phyloP scores from a whole-genome alignment of 352 stramenopile species.

The Aphanomyces invadans region DNA sequence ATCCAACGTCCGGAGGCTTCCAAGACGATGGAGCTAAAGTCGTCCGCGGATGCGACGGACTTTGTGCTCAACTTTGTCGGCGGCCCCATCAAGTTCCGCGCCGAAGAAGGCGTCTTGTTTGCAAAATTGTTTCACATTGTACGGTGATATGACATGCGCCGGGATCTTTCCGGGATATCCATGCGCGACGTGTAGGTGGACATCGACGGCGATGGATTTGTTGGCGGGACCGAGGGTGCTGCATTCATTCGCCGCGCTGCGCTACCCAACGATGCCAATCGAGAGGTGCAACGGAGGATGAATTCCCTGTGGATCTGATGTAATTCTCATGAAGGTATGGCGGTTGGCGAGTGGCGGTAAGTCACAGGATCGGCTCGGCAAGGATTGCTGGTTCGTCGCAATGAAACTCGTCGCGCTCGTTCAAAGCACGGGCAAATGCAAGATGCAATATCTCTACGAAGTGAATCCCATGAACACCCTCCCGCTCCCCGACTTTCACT shows the following conservation, averaged over 20 bases:
- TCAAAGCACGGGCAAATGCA: constrained; percentile 72
- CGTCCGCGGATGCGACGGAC: constrained; percentile 28
- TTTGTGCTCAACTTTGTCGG: constrained; percentile 77
- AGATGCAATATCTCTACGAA: constrained; percentile 77
- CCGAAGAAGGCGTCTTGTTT: constrained; percentile 74
- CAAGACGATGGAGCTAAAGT: constrained; percentile 2
- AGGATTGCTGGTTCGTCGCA: constrained; percentile 85
- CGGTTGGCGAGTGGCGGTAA: constrained; percentile 80
- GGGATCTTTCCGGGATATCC: not conserved
- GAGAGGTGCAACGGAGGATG: constrained; percentile 40
- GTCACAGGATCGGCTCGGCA: constrained; percentile 79
- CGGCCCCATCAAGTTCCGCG: constrained; percentile 78
- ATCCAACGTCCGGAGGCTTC: not conserved
- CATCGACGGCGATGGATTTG: constrained; percentile 61
- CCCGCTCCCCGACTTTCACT: constrained; percentile 69
- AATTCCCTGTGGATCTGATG: not conserved
- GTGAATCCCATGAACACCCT: constrained; percentile 40
- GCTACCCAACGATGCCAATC: constrained; percentile 76
- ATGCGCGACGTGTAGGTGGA: constrained; percentile 44
- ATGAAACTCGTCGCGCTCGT: constrained; percentile 86
- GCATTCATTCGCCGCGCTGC: constrained; percentile 72
- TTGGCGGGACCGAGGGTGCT: constrained; percentile 65
- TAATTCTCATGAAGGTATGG: constrained; percentile 52
- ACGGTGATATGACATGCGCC: not conserved
- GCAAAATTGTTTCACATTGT: constrained; percentile 79